These are phyloP conservation scores for Rauvolfia tetraphylla DNA, from an alignment of 257 asterid genomes.

Conservation along the genomic window DNA sequence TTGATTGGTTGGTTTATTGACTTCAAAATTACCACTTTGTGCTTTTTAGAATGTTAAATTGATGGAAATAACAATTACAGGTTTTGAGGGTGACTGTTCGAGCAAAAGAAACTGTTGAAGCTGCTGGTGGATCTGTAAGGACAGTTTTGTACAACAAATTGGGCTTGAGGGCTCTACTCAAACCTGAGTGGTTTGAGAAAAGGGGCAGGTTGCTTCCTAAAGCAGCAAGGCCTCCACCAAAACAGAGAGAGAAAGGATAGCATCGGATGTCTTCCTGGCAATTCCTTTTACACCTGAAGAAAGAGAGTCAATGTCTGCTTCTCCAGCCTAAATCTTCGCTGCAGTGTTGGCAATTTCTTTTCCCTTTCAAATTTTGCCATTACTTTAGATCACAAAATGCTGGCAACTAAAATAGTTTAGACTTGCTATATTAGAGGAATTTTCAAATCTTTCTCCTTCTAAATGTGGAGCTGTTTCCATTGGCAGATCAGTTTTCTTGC, in stretches of 20 bases:
- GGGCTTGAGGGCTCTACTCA: slow-evolving; percentile 77
- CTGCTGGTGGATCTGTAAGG: slow-evolving; percentile 85
- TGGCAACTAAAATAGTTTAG: not conserved
- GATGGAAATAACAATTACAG: slow-evolving; percentile 26
- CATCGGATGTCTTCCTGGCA: slow-evolving; percentile 88
- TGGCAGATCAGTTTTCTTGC: not conserved
- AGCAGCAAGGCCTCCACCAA: slow-evolving; percentile 94
- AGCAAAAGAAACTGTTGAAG: slow-evolving; percentile 94
- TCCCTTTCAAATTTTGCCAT: not conserved
- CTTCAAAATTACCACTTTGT: not conserved
- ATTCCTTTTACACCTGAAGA: slow-evolving; percentile 56
- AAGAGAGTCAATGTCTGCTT: slow-evolving; percentile 29
- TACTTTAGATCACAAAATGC: not conserved
- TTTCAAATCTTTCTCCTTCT: not conserved
- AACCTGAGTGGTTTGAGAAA: slow-evolving; percentile 95
- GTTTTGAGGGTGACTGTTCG: slow-evolving; percentile 90
- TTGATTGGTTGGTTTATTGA: not conserved
- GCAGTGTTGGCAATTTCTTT: not conserved
- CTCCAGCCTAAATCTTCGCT: slow-evolving; percentile 27
- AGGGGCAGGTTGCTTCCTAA: slow-evolving; percentile 88
- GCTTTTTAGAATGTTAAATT: not conserved
- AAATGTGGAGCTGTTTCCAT: not conserved
- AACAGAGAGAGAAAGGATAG: slow-evolving; percentile 81
- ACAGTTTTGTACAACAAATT: slow-evolving; percentile 84
- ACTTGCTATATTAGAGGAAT: not conserved